Evolutionary conservation across 1,139 yeast genomes (phyloP), one percentile per base, ranked within the genome.

Genomic region (Sugiyamaella japonica): DNA sequence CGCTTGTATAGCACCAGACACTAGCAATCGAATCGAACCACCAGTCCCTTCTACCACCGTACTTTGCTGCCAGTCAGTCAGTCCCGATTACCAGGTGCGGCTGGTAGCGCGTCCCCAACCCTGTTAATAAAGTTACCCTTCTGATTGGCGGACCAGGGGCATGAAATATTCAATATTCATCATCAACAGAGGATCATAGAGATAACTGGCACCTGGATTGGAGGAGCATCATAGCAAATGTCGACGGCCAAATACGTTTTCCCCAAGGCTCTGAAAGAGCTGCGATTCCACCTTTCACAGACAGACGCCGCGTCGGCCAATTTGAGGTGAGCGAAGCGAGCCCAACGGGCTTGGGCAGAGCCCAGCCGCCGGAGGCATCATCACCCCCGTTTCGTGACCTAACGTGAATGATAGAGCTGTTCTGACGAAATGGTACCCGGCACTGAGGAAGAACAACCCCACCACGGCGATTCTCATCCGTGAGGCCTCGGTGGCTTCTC

Each of bases 241-340:
- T 80, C 81, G 84, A 15, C 49, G 15, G 76, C 85, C 56, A 84
- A 81, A 69, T 79, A 79, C 67, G 78, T 79, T 49, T 75, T 86
- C 59, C 88, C 91, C 44, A 74, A 76, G 57, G 80, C 87, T 28
- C 79, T 87, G 62, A 86, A 79, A 69, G 95, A 87, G 75, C 78
- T 87, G 66, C 81, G 95, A 71, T 86, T 87, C 73, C 89, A 86
- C 67, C 78, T 87, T 61, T 84, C 89, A 51, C 95, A 86, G 72
- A 80, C 87, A 29, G 88, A 89, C 34, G 82, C 83, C 60, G 83
- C 89, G 9, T 81, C 90, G 28, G 76, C 77, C 25, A 84, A 87
- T 28, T 76, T 85, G 65, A 79, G 76, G 79, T 75, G 64, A 38
- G 41, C 36, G 34, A 32, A 32, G 12, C n/a, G 4, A 10, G 37